Base-by-base conservation (phyloP, 768 basidiomycete genomes). In the Myochromella boudieri region DNA sequence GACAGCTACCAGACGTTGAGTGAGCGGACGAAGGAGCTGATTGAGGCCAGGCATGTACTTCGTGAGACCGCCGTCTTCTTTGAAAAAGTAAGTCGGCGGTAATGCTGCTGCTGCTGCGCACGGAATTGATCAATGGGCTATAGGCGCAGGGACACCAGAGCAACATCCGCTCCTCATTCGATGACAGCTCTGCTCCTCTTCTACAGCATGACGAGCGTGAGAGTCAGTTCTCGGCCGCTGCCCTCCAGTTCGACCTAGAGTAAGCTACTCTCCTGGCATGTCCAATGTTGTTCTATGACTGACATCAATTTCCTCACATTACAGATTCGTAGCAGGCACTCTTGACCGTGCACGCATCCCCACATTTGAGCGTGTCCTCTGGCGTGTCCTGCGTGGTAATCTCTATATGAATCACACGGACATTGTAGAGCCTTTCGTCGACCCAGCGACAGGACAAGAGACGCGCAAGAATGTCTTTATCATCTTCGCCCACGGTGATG, bases 351-450 rank as follows among this genome's bases (percentile, higher is more conserved):
- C 85, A 7, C 85, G 95, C 46, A 77, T 98, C 60, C 81, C 90
- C 1, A 95, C 92, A 4, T 97, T 99, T 44, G 97, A 99, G 68
- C 87, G 97, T 14, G 91, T 99, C 15, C 81, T 98, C 39, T 99
- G 97, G 97, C 91, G 97, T 56, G 91, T 98, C 26, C 78, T 98
- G 15, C 86, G 97, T 49, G 97, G 97, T 40, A 98, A 99, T 64
- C 75, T 99, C 17, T 99, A 95, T 74, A 98, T 99, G 95, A 99
- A 97, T 69, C 87, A 93, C 67, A 91, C 86, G 44, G 95, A 98
- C 67, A 98, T 99, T 56, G 77, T 80, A 29, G 91, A 95, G 55
- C 88, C 92, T 5, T 97, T 98, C 59, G 76, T 92, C 47, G 92
- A 98, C 62, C 88, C 94, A 11, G 77, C 75, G 17, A 90, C 90